Conservation (phyloP, 306 rosid genomes). For the Quercus alba region DNA sequence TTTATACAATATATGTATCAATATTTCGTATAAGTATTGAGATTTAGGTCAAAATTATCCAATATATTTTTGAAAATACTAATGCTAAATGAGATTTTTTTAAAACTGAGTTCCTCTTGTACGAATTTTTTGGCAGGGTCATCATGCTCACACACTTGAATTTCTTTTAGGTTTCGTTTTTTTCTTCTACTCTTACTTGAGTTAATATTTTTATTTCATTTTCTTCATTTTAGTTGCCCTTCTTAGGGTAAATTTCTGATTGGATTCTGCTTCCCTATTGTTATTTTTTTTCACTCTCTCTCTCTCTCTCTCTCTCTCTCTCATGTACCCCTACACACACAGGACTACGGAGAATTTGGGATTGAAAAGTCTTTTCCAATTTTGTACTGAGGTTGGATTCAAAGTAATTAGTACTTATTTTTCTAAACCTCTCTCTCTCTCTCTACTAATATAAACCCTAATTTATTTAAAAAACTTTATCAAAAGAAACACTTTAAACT, state of each 20-base stretch:
- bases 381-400: too few relatives aligned
- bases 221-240: neutral
- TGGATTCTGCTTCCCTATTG: too few relatives aligned
- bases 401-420: too few relatives aligned
- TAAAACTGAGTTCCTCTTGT: neutral
- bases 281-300: neutral
- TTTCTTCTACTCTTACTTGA: neutral
- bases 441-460: too few relatives aligned
- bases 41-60: conserved; percentile 4
- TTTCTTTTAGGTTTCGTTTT: neutral
- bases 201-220: neutral
- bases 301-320: neutral
- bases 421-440: too few relatives aligned
- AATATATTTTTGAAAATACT: too few relatives aligned
- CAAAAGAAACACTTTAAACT: too few relatives aligned
- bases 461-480: too few relatives aligned
- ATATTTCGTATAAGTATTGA: neutral
- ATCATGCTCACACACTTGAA: neutral
- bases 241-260: too few relatives aligned
- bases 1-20: neutral
- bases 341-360: too few relatives aligned
- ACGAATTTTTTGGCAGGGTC: neutral
- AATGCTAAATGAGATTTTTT: neutral
- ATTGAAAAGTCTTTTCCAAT: too few relatives aligned
- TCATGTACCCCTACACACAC: too few relatives aligned